Evolutionary conservation across 805 yeast species (phyloP).

Genomic region (Ogataea saltuana): DNA sequence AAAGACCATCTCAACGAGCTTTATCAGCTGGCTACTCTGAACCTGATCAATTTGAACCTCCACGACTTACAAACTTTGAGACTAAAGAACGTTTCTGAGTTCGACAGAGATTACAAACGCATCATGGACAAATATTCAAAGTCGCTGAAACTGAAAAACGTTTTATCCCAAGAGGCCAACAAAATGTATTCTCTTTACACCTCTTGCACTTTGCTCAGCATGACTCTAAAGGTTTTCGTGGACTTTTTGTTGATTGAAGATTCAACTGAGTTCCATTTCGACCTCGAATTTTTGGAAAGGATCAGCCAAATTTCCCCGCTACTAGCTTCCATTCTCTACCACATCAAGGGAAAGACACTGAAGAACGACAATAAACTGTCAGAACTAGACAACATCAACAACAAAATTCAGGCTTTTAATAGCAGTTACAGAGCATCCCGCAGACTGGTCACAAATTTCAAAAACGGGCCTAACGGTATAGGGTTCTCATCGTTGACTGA

Average conservation of each 20-base stretch:
- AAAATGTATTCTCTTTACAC: conserved; percentile 9
- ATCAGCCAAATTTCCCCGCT: conserved; percentile 27
- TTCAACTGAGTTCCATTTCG: background rate
- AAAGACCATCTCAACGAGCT: conserved; percentile 26
- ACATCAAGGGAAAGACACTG: conserved; percentile 22
- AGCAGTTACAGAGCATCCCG: conserved; percentile 21
- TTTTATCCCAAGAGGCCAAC: conserved; percentile 17
- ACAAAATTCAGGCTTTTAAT: conserved; percentile 20
- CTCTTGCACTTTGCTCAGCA: conserved; percentile 9
- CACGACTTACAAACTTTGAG: conserved; percentile 22
- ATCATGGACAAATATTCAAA: conserved; percentile 24
- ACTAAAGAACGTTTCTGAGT: conserved; percentile 20
- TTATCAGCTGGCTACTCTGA: conserved; percentile 27
- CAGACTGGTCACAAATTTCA: conserved; percentile 2
- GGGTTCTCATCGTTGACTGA: conserved; percentile 15
- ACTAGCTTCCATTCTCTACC: conserved; percentile 28
- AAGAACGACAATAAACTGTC: conserved; percentile 10
- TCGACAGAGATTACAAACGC: conserved; percentile 22
- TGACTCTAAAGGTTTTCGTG: conserved; percentile 14
- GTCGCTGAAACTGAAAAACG: conserved; percentile 23
- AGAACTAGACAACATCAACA: conserved; percentile 23
- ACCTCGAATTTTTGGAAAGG: conserved; percentile 8
- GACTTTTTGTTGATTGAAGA: conserved; percentile 8
- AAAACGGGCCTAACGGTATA: conserved; percentile 9
- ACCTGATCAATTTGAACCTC: conserved; percentile 25